Percentiles rank a stretch among this genome's conserved stretches.
These are phyloP conservation scores for Tuber calosporum DNA, from an alignment of 495 filamentous ascomycete genomes.

Conservation along the genomic window DNA sequence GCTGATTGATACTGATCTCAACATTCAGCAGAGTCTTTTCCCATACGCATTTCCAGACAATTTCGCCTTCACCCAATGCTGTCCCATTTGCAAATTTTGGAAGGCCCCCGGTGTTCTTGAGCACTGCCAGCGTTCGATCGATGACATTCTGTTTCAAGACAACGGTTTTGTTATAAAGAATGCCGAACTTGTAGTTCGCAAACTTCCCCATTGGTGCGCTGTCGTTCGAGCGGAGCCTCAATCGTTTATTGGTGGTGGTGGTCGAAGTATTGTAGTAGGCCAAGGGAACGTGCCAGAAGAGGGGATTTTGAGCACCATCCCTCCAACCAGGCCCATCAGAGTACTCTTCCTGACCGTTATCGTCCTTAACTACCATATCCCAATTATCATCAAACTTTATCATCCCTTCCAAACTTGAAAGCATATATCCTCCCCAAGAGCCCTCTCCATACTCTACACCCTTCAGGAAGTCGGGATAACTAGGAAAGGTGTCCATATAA, in stretches of 20 bases:
- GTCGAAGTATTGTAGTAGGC: conserved; percentile 24
- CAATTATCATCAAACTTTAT: conserved; percentile 12
- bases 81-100: conserved; percentile 26
- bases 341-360: conserved; percentile 13
- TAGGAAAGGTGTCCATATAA: conserved; percentile 21
- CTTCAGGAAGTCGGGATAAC: conserved; percentile 17
- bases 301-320: conserved; percentile 36
- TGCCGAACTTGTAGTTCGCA: conserved; percentile 31
- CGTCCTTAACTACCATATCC: background rate
- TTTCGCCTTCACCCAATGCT: conserved; percentile 20
- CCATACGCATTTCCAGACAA: conserved; percentile 40
- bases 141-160: conserved; percentile 29
- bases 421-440: conserved; percentile 33
- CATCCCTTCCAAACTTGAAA: conserved; percentile 26
- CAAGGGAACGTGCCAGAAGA: conserved; percentile 32
- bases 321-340: conserved; percentile 15
- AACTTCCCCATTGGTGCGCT: background rate
- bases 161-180: conserved; percentile 35
- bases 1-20: conserved; percentile 25
- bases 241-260: background rate
- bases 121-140: conserved; percentile 11
- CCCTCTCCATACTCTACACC: conserved; percentile 28
- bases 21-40: conserved; percentile 39
- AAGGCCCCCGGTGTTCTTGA: background rate
- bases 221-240: background rate